Percentiles rank a stretch among this genome's conserved stretches.
phyloP scores from a whole-genome alignment of 169 alveolate species.

The Plasmodium yoelii region DNA sequence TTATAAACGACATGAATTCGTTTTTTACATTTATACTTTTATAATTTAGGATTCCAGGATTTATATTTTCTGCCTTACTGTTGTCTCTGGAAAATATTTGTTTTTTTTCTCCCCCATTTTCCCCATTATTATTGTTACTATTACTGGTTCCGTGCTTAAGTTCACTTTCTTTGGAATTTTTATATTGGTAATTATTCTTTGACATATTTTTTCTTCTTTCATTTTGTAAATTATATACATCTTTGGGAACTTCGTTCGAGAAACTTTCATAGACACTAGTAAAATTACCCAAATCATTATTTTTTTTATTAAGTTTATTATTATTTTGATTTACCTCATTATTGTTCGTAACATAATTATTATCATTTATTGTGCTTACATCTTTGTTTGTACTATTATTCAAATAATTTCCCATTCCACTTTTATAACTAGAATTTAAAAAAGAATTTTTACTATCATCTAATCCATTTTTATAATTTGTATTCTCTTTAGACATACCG shows the following conservation, averaged over 20 bases:
- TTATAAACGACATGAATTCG: not conserved
- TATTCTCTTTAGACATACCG: not conserved
- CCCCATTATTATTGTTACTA: not conserved
- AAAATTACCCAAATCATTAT: constrained; percentile 1
- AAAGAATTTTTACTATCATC: constrained; percentile 50
- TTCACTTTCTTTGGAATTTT: not conserved
- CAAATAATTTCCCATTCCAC: not conserved
- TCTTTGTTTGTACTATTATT: not conserved
- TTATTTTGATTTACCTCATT: not conserved
- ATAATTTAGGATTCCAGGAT: not conserved
- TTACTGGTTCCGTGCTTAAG: not conserved
- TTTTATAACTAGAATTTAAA: constrained; percentile 17
- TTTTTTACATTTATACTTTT: not conserved
- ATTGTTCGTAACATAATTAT: not conserved
- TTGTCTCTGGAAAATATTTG: not conserved
- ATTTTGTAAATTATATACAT: too few relatives aligned
- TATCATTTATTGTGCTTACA: not conserved
- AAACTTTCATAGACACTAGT: constrained; percentile 32
- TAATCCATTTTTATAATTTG: constrained; percentile 1
- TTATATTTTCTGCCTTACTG: constrained; percentile 1
- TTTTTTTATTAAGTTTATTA: constrained; percentile 3
- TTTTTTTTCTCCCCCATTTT: not conserved
- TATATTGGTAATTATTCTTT: not conserved
- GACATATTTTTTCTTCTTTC: not conserved
- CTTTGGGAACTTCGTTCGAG: not conserved